phyloP scores from a whole-genome alignment of 1,139 yeast genomes.

The Suhomyces coccinellae region DNA sequence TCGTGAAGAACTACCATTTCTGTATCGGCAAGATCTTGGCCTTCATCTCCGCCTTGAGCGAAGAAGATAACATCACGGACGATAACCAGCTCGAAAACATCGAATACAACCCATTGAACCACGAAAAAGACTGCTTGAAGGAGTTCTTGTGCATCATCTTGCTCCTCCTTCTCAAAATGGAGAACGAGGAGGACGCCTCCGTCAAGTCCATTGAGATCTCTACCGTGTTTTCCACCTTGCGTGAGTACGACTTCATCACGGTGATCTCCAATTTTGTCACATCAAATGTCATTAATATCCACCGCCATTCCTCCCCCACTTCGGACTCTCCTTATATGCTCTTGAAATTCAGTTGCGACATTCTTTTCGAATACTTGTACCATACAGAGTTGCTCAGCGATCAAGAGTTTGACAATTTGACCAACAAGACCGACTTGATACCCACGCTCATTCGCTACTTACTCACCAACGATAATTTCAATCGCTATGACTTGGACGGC shows the following conservation, averaged over 20 bases:
- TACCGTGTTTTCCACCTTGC: slow-evolving; percentile 28
- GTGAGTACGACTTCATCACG: slow-evolving; percentile 49
- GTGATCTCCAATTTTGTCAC: slow-evolving; percentile 42
- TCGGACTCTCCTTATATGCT: slow-evolving; percentile 31
- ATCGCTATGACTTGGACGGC: slow-evolving; percentile 35
- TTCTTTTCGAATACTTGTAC: slow-evolving; percentile 45
- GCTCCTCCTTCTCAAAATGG: slow-evolving; percentile 37
- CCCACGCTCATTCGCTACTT: slow-evolving; percentile 51
- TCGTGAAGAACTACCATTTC: slow-evolving; percentile 36
- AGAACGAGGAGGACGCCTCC: slow-evolving; percentile 19
- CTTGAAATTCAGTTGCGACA: slow-evolving; percentile 43
- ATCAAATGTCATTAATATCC: slow-evolving; percentile 25
- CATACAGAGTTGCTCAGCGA: slow-evolving; percentile 37
- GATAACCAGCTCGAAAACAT: slow-evolving; percentile 19
- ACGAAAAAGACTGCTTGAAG: slow-evolving; percentile 30
- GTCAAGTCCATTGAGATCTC: slow-evolving; percentile 16
- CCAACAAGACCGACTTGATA: slow-evolving; percentile 30
- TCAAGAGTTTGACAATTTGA: slow-evolving; percentile 33
- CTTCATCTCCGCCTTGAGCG: slow-evolving; percentile 29
- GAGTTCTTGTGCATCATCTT: slow-evolving; percentile 41
- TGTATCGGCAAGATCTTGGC: slow-evolving; percentile 46
- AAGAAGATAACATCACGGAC: background rate
- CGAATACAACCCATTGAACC: slow-evolving; percentile 16
- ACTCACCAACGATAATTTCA: slow-evolving; percentile 50
- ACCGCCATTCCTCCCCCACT: background rate